Evolutionary conservation across 1,284 basidiomycete genomes (phyloP).

Genomic region (Tausonia pullulans): DNA sequence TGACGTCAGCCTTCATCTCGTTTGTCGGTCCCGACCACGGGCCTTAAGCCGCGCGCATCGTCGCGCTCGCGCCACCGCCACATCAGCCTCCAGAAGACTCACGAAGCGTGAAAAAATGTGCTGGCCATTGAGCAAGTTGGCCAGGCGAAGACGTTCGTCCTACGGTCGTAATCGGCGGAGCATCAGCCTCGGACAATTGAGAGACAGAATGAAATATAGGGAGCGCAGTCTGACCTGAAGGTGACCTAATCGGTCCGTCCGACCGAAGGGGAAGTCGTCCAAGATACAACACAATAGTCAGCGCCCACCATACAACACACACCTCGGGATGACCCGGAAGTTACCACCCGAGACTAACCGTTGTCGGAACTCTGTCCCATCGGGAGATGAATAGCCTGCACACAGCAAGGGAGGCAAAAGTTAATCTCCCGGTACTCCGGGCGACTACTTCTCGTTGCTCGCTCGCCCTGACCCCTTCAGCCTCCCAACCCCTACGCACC

Average conservation of each 20-base stretch:
- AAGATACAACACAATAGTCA: no score
- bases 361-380: slow-evolving; percentile 59
- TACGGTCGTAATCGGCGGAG: slow-evolving; percentile 47
- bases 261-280: background rate
- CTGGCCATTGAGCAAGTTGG: slow-evolving; percentile 62
- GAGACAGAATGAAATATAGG: background rate
- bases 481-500: background rate
- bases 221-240: background rate
- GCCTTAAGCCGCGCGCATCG: no score
- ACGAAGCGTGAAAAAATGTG: slow-evolving; percentile 63
- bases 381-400: slow-evolving; percentile 73
- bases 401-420: slow-evolving; percentile 29
- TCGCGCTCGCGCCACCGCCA: no score
- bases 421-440: no score
- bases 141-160: slow-evolving; percentile 67
- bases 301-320: no score
- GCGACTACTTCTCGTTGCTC: no score
- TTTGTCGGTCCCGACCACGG: no score
- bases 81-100: slow-evolving; percentile 25
- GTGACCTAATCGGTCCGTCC: slow-evolving; percentile 14
- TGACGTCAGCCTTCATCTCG: no score
- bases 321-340: no score
- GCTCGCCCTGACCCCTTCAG: background rate
- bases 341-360: slow-evolving; percentile 39
- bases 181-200: background rate